Conservation (phyloP, 2,329 filamentous ascomycete genomes). For the Chaetomium globosum region DNA sequence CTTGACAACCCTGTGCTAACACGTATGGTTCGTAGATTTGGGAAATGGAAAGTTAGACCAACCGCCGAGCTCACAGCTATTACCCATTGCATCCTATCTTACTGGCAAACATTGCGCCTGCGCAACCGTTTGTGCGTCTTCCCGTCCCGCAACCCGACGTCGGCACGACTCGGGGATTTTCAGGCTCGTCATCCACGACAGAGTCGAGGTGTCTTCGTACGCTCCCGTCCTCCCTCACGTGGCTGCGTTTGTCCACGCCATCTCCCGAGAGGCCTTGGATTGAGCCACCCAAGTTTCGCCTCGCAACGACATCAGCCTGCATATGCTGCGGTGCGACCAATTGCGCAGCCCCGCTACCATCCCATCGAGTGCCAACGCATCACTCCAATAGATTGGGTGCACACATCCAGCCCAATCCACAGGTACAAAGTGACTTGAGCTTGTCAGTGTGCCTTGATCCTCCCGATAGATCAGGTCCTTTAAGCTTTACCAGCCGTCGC, state of each 20-base stretch:
- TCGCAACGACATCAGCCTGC: slow-evolving; percentile 58
- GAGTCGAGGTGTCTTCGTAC: slow-evolving; percentile 13
- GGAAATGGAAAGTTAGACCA: slow-evolving; percentile 38
- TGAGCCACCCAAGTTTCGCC: slow-evolving; percentile 45
- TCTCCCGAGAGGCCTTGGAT: slow-evolving; percentile 42
- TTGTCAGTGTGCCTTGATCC: slow-evolving; percentile 48
- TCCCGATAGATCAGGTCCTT: slow-evolving; percentile 48
- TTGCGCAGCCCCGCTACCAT: slow-evolving; percentile 56
- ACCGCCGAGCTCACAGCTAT: slow-evolving; percentile 32
- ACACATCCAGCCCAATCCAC: slow-evolving; percentile 51
- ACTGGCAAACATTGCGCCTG: slow-evolving; percentile 39
- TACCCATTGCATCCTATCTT: slow-evolving; percentile 1
- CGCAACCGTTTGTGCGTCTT: slow-evolving; percentile 21
- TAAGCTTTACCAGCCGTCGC: slow-evolving; percentile 33
- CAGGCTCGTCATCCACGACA: slow-evolving; percentile 38
- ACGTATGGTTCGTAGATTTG: slow-evolving; percentile 47
- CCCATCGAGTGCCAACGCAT: slow-evolving; percentile 63
- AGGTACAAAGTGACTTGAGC: slow-evolving; percentile 50
- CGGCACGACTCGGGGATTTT: slow-evolving; percentile 25
- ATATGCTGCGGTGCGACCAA: slow-evolving; percentile 61
- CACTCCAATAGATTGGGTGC: slow-evolving; percentile 60
- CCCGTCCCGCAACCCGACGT: slow-evolving; percentile 14
- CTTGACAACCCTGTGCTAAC: slow-evolving; percentile 42
- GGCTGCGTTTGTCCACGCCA: slow-evolving; percentile 46
- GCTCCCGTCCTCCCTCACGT: slow-evolving; percentile 45